Base-by-base conservation (phyloP, 805 yeast species). In the Metschnikowia peoriensis region DNA sequence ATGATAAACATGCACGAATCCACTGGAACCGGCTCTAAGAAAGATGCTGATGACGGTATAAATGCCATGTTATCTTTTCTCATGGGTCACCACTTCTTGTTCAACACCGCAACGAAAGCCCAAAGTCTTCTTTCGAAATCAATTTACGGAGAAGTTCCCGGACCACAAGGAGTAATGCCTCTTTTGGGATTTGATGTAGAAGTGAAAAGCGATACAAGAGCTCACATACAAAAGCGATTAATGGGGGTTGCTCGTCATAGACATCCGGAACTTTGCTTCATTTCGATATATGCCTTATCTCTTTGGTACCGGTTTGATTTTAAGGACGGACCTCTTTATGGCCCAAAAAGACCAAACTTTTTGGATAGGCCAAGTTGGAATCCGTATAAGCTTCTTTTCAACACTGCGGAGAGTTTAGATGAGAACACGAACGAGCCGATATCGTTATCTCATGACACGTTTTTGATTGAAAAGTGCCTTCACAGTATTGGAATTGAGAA, bases 71-170 rank as follows among this genome's bases (percentile, higher is more conserved):
- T 47, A 34, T 32, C 34, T n/a, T 32, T 47, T 29, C 38, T 47
- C 15, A 11, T 47, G 45, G 50, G 46, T 12, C 50, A 47, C 16
- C 50, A 41, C n/a, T 39, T 41, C 22, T 29, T 47, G 40, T 41
- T 37, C 35, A 45, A 22, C 17, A 40, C 12, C 14, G 34, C 22
- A 10, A 41, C 27, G 15, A 41, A 47, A 35, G 28, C 15, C 5
- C 28, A 8, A 8, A 32, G 35, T 32, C 35, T 12, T 3, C 35
- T 32, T 32, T 32, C 35, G 14, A 32, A 32, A 10, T 32, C 35
- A 2, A 32, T 32, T 10, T 32, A 32, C 6, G 35, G 35, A 3
- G 35, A 32, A 6, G 6, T 32, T 9, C 35, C 35, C 2, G 35
- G 35, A 9, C 35, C 35, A 6, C 35, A 32, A 32, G 35, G 35